These are phyloP conservation scores for Pseudonectria foliicola DNA, from an alignment of 2,329 filamentous ascomycete species.

Conservation along the genomic window DNA sequence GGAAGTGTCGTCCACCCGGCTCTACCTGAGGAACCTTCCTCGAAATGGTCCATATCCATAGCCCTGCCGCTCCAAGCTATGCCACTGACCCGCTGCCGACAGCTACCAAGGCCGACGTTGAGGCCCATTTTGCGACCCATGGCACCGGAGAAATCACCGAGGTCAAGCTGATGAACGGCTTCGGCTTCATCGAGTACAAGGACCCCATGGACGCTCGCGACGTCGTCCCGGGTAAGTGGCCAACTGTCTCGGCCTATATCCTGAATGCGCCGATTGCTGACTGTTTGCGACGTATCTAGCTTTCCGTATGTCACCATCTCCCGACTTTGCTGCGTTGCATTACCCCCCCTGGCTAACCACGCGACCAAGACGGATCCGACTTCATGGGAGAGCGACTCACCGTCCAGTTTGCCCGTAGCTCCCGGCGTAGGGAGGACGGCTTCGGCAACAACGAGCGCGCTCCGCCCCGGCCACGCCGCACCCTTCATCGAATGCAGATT, in stretches of 20 bases:
- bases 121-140: slow-evolving; percentile 91
- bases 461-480: slow-evolving; percentile 76
- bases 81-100: slow-evolving; percentile 41
- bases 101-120: slow-evolving; percentile 96
- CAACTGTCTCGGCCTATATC: not conserved
- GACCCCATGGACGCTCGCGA: slow-evolving; percentile 97
- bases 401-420: slow-evolving; percentile 94
- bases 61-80: slow-evolving; percentile 22
- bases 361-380: slow-evolving; percentile 75
- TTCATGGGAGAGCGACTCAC: slow-evolving; percentile 98
- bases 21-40: slow-evolving; percentile 96
- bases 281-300: slow-evolving; percentile 32
- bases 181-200: slow-evolving; percentile 99
- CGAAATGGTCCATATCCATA: slow-evolving; percentile 65
- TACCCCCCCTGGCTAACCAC: slow-evolving; percentile 18
- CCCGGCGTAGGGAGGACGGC: slow-evolving; percentile 47
- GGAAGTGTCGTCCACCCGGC: slow-evolving; percentile 88
- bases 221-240: slow-evolving; percentile 82
- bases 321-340: slow-evolving; percentile 5
- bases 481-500: slow-evolving; percentile 94
- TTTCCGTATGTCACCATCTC: slow-evolving; percentile 48
- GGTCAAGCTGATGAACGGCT: slow-evolving; percentile 99
- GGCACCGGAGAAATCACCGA: slow-evolving; percentile 96
- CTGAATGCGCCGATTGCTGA: slow-evolving; percentile 12
- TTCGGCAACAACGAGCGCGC: slow-evolving; percentile 49